Evolutionary conservation across 768 basidiomycete genomes (phyloP).

Genomic region (Sporobolomyces roseus): DNA sequence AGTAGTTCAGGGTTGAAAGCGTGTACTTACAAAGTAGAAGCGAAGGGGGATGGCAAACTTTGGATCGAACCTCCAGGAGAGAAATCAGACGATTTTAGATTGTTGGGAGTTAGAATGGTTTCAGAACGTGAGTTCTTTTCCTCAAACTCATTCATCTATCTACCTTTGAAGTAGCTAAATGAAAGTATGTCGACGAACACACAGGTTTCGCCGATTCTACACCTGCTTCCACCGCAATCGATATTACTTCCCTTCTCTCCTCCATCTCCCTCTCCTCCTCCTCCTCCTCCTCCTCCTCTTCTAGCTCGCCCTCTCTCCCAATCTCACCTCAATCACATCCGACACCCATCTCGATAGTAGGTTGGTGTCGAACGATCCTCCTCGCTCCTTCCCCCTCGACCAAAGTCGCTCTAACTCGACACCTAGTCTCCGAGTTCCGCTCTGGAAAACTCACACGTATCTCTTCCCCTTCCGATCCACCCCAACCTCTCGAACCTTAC

Average conservation of each 20-base stretch:
- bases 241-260: slow-evolving; percentile 17
- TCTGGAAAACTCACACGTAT: slow-evolving; percentile 67
- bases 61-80: slow-evolving; percentile 60
- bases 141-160: slow-evolving; percentile 48
- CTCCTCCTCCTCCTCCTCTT: neutral
- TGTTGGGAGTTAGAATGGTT: slow-evolving; percentile 67
- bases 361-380: slow-evolving; percentile 73
- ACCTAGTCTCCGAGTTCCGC: slow-evolving; percentile 65
- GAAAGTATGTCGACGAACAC: too few species aligned
- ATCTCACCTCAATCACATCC: neutral
- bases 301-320: neutral
- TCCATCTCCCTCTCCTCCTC: neutral
- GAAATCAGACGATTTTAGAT: slow-evolving; percentile 57
- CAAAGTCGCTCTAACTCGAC: slow-evolving; percentile 60
- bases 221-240: slow-evolving; percentile 48
- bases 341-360: slow-evolving; percentile 63
- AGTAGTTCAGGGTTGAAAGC: slow-evolving; percentile 67
- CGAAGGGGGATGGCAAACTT: slow-evolving; percentile 51
- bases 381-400: slow-evolving; percentile 67
- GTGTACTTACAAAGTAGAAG: slow-evolving; percentile 63
- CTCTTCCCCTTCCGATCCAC: slow-evolving; percentile 51
- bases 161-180: too few species aligned
- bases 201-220: slow-evolving; percentile 59
- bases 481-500: slow-evolving; percentile 63
- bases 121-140: slow-evolving; percentile 59